These are phyloP conservation scores for Neobulgaria alba DNA, from an alignment of 2,329 filamentous ascomycete species.

Conservation along the genomic window DNA sequence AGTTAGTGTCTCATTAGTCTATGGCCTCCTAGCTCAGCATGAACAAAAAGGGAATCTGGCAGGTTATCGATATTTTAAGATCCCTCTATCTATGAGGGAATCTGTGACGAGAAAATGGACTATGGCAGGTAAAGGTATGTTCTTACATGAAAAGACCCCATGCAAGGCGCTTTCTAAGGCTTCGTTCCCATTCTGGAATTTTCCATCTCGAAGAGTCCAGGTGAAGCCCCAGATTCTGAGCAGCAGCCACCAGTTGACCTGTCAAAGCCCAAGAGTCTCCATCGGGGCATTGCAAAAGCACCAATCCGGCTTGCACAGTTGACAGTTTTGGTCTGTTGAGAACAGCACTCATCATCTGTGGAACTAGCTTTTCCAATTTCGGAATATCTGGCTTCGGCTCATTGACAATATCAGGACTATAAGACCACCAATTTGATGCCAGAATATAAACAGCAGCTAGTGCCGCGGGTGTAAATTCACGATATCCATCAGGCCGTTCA, in stretches of 20 bases:
- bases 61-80: no score
- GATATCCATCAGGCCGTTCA: slow-evolving; percentile 37
- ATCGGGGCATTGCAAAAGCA: slow-evolving; percentile 38
- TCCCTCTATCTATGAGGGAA: no score
- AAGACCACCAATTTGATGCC: slow-evolving; percentile 52
- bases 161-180: slow-evolving; percentile 51
- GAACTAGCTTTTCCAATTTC: slow-evolving; percentile 33
- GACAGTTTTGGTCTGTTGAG: slow-evolving; percentile 44
- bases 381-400: slow-evolving; percentile 34
- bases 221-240: slow-evolving; percentile 50
- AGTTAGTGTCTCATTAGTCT: no score
- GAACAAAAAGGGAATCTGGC: no score
- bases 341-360: slow-evolving; percentile 37
- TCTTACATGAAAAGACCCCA: no score
- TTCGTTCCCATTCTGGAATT: slow-evolving; percentile 54
- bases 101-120: no score
- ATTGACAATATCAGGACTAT: slow-evolving; percentile 45
- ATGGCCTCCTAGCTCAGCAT: no score
- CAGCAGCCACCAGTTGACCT: slow-evolving; percentile 42
- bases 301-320: slow-evolving; percentile 44
- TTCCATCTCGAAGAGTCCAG: slow-evolving; percentile 54
- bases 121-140: no score
- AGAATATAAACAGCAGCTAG: slow-evolving; percentile 53
- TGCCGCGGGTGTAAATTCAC: slow-evolving; percentile 49
- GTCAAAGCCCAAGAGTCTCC: slow-evolving; percentile 28